Conservation (phyloP, 192 early-diverging fungal genomes). For the Chytriomyces confervae region DNA sequence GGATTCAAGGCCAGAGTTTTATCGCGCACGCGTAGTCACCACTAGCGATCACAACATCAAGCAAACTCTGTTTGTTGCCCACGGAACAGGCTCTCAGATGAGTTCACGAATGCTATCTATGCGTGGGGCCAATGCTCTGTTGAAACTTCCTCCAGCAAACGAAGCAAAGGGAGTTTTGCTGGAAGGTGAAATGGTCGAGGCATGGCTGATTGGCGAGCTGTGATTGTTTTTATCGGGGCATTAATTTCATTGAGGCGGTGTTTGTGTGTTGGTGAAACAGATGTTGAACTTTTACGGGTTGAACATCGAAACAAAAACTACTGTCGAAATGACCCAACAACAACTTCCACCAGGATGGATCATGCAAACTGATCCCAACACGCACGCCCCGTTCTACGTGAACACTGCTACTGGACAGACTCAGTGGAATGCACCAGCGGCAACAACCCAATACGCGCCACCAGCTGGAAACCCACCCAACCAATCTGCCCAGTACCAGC, state of each 20-base stretch:
- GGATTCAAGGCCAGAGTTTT: conserved; percentile 74
- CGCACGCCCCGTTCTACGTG: conserved; percentile 2
- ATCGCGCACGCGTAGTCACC: conserved; percentile 57
- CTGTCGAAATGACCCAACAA: no score
- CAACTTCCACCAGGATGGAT: no score
- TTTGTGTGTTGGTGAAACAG: neutral
- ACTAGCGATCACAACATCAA: conserved; percentile 10
- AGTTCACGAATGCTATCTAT: conserved; percentile 71
- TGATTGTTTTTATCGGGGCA: neutral
- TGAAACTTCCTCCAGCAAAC: conserved; percentile 68
- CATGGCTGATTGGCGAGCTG: conserved; percentile 53
- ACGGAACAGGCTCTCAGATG: conserved; percentile 77
- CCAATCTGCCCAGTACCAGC: no score
- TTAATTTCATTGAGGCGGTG: neutral
- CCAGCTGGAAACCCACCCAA: neutral
- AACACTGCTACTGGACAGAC: conserved; percentile 18
- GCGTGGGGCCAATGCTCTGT: conserved; percentile 76
- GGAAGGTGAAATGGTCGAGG: conserved; percentile 56
- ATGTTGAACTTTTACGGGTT: no score
- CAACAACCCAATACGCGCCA: neutral
- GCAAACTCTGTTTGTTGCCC: conserved; percentile 21
- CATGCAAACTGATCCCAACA: no score
- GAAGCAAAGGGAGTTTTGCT: conserved; percentile 31
- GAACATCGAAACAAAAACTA: no score
- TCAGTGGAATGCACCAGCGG: conserved; percentile 8